A percentile compares a stretch with the other conserved stretches of the same genome.
phyloP scores from a whole-genome alignment of 352 stramenopile genomes.

The Pythium folliculosum region DNA sequence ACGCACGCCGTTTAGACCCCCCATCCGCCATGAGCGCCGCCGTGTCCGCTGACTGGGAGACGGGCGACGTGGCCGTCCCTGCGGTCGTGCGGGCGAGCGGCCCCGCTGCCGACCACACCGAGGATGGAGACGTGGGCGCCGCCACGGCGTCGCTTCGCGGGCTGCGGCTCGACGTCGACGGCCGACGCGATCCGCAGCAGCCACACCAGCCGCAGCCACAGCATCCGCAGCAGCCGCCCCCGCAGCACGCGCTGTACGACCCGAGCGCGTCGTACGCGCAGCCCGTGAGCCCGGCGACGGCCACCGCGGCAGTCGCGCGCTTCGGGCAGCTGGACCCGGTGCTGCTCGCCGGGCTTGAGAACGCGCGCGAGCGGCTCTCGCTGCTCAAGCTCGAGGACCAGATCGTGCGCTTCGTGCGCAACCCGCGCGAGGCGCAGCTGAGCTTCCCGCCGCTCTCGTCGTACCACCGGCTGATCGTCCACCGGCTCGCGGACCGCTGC shows the following conservation, averaged over 20 bases:
- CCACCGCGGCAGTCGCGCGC: constrained; percentile 42
- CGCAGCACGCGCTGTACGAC: constrained; percentile 31
- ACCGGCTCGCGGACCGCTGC: constrained; percentile 94
- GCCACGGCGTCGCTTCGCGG: constrained; percentile 35
- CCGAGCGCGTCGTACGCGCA: constrained; percentile 31
- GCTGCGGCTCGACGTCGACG: constrained; percentile 36
- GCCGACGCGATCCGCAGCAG: background rate
- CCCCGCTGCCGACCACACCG: background rate
- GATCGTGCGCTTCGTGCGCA: constrained; percentile 81
- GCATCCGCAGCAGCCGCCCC: constrained; percentile 16
- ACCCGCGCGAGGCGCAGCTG: constrained; percentile 63
- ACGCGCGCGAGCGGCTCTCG: constrained; percentile 75
- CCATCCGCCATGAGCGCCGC: constrained; percentile 15
- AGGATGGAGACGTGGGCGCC: constrained; percentile 1
- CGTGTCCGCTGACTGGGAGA: constrained; percentile 27
- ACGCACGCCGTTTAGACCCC: too few species aligned
- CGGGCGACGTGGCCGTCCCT: constrained; percentile 10
- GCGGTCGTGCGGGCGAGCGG: background rate
- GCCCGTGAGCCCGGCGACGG: constrained; percentile 58
- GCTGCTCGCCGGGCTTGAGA: constrained; percentile 77
- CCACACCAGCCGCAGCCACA: constrained; percentile 5
- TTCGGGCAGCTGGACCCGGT: constrained; percentile 74
- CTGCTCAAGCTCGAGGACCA: constrained; percentile 88
- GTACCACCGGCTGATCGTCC: constrained; percentile 89
- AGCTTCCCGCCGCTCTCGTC: constrained; percentile 84